Conservation (phyloP, 768 basidiomycete genomes). For the Gelatoporia subvermispora region DNA sequence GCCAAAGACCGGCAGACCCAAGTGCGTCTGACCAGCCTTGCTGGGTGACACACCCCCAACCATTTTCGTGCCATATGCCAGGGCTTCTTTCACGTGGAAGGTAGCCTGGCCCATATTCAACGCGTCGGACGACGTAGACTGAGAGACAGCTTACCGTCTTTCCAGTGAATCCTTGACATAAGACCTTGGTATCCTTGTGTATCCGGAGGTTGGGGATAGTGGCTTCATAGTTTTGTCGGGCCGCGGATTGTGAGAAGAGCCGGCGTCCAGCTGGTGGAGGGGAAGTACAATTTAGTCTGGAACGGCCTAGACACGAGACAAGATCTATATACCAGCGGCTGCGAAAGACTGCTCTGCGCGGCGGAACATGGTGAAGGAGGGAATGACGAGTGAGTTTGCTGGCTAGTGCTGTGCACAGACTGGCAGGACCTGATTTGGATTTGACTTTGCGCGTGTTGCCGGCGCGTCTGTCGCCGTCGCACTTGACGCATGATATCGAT, state of each 20-base stretch:
- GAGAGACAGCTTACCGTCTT: slow-evolving; percentile 65
- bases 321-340: slow-evolving; percentile 16
- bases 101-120: slow-evolving; percentile 62
- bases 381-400: slow-evolving; percentile 13
- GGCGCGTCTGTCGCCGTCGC: background rate
- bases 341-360: slow-evolving; percentile 55
- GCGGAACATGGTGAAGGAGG: slow-evolving; percentile 44
- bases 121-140: background rate
- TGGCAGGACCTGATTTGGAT: background rate
- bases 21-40: slow-evolving; percentile 93
- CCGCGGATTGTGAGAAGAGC: slow-evolving; percentile 74
- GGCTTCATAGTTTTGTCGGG: slow-evolving; percentile 77
- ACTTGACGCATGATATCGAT: too few relatives aligned
- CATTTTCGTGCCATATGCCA: slow-evolving; percentile 95
- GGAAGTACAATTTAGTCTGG: background rate
- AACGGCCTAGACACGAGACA: background rate
- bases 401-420: background rate
- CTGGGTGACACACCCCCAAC: slow-evolving; percentile 96
- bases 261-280: slow-evolving; percentile 55
- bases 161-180: slow-evolving; percentile 88
- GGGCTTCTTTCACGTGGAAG: slow-evolving; percentile 91
- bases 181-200: slow-evolving; percentile 90
- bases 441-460: background rate
- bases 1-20: slow-evolving; percentile 93
- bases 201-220: slow-evolving; percentile 90